These are phyloP conservation scores for Tolypocladium album DNA, from an alignment of 2,329 filamentous ascomycete genomes.

Conservation along the genomic window DNA sequence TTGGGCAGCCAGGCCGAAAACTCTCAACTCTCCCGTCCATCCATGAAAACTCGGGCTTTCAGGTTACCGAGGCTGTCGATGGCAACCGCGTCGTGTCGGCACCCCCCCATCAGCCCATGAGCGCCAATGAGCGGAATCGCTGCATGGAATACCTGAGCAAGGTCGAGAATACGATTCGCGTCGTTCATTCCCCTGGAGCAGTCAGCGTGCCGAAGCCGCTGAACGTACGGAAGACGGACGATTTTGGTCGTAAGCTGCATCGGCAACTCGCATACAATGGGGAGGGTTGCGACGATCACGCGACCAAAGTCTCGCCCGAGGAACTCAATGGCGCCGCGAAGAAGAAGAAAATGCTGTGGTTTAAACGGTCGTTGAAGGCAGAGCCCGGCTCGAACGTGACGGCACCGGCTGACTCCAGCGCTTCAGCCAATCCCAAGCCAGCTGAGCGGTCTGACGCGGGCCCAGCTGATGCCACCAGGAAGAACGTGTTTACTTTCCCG, in stretches of 20 bases:
- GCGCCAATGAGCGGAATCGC: constrained; percentile 18
- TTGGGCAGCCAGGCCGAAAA: constrained; percentile 27
- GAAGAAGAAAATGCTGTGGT: constrained; percentile 41
- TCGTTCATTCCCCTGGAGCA: constrained; percentile 38
- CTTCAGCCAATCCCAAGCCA: constrained; percentile 6
- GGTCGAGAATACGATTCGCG: constrained; percentile 41
- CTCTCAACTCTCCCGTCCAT: constrained; percentile 36
- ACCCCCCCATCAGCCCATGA: constrained; percentile 24
- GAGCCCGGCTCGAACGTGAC: constrained; percentile 7
- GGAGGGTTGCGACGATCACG: constrained; percentile 7
- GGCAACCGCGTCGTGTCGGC: constrained; percentile 37
- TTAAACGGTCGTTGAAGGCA: constrained; percentile 34
- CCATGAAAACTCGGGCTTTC: constrained; percentile 25
- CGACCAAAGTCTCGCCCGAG: constrained; percentile 6
- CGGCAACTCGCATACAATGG: constrained; percentile 7
- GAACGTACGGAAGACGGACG: constrained; percentile 29
- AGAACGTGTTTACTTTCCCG: constrained; percentile 40
- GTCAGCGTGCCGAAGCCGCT: constrained; percentile 25
- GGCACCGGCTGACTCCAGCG: neutral
- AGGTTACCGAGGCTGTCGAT: constrained; percentile 11
- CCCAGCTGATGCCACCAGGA: constrained; percentile 27
- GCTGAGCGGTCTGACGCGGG: constrained; percentile 7
- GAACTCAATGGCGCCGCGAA: constrained; percentile 12
- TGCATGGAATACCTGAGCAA: constrained; percentile 34
- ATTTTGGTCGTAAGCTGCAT: constrained; percentile 10